These are phyloP conservation scores for Plasmodium fragile DNA, from an alignment of 169 alveolate species.

Conservation along the genomic window DNA sequence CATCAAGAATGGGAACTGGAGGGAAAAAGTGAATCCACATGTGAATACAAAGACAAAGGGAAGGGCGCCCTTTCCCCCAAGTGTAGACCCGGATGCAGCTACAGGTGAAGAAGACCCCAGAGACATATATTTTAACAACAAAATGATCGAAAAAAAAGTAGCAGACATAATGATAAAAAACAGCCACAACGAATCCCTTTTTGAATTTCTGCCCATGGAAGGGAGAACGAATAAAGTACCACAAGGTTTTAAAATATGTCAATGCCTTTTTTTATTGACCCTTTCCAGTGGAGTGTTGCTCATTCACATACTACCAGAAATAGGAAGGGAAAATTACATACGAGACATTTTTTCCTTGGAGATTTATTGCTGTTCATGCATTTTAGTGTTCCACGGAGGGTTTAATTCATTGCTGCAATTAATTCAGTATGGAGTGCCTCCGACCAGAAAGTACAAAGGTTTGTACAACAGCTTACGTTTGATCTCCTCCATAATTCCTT, in stretches of 20 bases:
- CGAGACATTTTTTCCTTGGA: constrained; percentile 68
- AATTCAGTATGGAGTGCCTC: constrained; percentile 71
- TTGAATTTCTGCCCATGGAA: constrained; percentile 70
- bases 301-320: constrained; percentile 69
- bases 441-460: constrained; percentile 68
- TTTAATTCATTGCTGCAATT: constrained; percentile 65
- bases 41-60: background rate
- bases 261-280: constrained; percentile 36
- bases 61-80: background rate
- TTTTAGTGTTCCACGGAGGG: constrained; percentile 74
- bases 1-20: background rate
- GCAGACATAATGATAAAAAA: constrained; percentile 63
- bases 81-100: background rate
- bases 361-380: constrained; percentile 50
- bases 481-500: constrained; percentile 68
- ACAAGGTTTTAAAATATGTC: constrained; percentile 21
- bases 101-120: constrained; percentile 3
- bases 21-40: background rate
- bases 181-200: constrained; percentile 60
- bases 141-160: constrained; percentile 29
- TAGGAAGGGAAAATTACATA: constrained; percentile 36
- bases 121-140: constrained; percentile 60
- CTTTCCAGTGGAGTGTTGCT: constrained; percentile 66
- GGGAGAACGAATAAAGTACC: constrained; percentile 77
- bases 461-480: constrained; percentile 65